Conservation (phyloP, 2,329 filamentous ascomycete species). For the Arthrobotrys entomopaga region DNA sequence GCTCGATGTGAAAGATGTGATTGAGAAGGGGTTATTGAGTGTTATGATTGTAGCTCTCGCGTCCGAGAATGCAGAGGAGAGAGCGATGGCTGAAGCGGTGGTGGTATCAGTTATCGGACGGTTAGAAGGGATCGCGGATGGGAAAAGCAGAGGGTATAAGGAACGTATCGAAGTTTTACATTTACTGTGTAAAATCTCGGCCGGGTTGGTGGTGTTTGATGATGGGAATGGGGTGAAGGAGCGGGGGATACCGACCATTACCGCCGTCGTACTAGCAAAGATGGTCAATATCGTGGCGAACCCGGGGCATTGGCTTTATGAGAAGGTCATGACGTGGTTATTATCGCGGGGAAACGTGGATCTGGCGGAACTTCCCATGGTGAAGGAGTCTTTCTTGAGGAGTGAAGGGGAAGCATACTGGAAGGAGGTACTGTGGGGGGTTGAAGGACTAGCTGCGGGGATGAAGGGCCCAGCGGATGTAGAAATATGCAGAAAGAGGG, state of each 20-base stretch:
- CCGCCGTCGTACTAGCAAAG: conserved; percentile 56
- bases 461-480: conserved; percentile 53
- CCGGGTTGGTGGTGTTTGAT: conserved; percentile 43
- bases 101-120: conserved; percentile 52
- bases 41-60: conserved; percentile 56
- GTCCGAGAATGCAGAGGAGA: conserved; percentile 45
- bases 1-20: conserved; percentile 55
- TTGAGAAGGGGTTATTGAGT: conserved; percentile 56
- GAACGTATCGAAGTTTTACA: conserved; percentile 57
- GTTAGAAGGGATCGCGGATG: conserved; percentile 47
- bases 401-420: conserved; percentile 55
- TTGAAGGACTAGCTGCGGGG: conserved; percentile 54
- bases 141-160: conserved; percentile 51
- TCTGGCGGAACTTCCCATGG: conserved; percentile 57
- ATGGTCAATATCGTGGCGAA: conserved; percentile 54
- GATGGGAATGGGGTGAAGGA: conserved; percentile 21
- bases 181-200: conserved; percentile 56
- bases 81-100: conserved; percentile 55
- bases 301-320: conserved; percentile 58
- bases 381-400: conserved; percentile 51
- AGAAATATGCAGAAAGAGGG: conserved; percentile 32
- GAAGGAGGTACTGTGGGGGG: conserved; percentile 57
- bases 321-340: conserved; percentile 57
- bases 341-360: conserved; percentile 54
- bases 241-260: conserved; percentile 56